A percentile compares a stretch with the other conserved stretches of the same genome.
Conservation (phyloP, 768 basidiomycete species). For the Boletus vinaceobasis region DNA sequence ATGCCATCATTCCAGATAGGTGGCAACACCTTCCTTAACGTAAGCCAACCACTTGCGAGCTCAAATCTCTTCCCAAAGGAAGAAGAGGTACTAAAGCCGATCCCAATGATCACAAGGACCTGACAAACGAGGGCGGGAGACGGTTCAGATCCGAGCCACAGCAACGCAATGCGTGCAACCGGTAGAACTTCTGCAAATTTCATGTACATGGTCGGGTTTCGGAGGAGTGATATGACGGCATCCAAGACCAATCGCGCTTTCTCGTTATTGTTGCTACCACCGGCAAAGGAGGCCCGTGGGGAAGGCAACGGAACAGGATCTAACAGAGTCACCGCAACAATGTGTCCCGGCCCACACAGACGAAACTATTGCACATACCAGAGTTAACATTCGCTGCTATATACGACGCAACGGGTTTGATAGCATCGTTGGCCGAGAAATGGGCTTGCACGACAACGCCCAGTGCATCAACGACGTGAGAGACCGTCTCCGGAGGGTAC, state of each 20-base stretch:
- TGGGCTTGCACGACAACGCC: slow-evolving; percentile 56
- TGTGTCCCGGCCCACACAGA: not conserved
- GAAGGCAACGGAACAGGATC: slow-evolving; percentile 9
- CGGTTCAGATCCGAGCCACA: slow-evolving; percentile 79
- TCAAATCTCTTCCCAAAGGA: slow-evolving; percentile 83
- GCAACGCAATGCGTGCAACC: slow-evolving; percentile 70
- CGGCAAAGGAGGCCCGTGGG: slow-evolving; percentile 8
- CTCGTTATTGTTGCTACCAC: slow-evolving; percentile 35
- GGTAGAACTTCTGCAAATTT: slow-evolving; percentile 77
- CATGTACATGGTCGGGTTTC: slow-evolving; percentile 51
- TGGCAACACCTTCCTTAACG: slow-evolving; percentile 67
- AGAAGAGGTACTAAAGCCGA: slow-evolving; percentile 50
- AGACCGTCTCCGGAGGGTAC: slow-evolving; percentile 53
- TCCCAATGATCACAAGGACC: slow-evolving; percentile 56
- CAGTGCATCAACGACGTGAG: slow-evolving; percentile 56
- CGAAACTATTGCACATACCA: slow-evolving; percentile 38
- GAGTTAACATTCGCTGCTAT: slow-evolving; percentile 76
- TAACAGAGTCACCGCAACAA: not conserved
- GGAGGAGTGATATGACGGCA: slow-evolving; percentile 59
- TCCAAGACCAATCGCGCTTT: slow-evolving; percentile 69
- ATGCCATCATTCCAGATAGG: slow-evolving; percentile 64
- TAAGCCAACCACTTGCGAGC: slow-evolving; percentile 77
- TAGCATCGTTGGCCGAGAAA: slow-evolving; percentile 69
- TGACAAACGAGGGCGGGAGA: slow-evolving; percentile 53
- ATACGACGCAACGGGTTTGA: slow-evolving; percentile 86